Evolutionary conservation across 306 rosid genomes (phyloP).

Genomic region (Dalbergia cochinchinensis): DNA sequence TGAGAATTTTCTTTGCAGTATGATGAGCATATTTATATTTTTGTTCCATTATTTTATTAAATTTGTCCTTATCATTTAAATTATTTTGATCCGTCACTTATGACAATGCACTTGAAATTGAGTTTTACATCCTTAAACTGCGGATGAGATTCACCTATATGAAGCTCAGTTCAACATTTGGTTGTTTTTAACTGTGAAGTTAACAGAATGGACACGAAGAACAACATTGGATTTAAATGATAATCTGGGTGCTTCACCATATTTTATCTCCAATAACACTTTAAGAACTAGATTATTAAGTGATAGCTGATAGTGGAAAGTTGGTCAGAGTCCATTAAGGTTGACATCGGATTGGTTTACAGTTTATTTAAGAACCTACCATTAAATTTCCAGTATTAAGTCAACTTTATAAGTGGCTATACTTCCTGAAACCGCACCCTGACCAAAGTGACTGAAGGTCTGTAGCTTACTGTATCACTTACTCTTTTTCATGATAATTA

Average conservation of each 20-base stretch:
- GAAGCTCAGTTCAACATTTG: background rate
- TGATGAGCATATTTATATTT: no score
- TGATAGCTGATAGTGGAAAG: conserved; percentile 47
- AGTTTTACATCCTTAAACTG: background rate
- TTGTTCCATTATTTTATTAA: no score
- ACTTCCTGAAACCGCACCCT: conserved; percentile 33
- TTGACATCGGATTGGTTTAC: conserved; percentile 14
- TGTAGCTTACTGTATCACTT: no score
- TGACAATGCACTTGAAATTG: background rate
- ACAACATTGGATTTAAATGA: background rate
- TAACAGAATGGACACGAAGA: background rate
- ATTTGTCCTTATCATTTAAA: no score
- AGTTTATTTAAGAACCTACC: background rate
- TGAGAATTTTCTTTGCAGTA: no score
- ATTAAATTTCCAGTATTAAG: conserved; percentile 34
- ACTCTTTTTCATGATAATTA: background rate
- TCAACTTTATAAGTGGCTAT: conserved; percentile 45
- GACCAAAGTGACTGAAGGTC: background rate
- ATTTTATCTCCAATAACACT: conserved; percentile 11
- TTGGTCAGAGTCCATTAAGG: conserved; percentile 41
- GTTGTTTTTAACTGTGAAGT: background rate
- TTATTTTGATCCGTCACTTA: no score
- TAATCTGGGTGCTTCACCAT: background rate
- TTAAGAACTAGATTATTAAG: conserved; percentile 23
- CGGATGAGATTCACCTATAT: no score